Conservation (phyloP, 2,329 filamentous ascomycete species). For the Dactylellina parvicollis region DNA sequence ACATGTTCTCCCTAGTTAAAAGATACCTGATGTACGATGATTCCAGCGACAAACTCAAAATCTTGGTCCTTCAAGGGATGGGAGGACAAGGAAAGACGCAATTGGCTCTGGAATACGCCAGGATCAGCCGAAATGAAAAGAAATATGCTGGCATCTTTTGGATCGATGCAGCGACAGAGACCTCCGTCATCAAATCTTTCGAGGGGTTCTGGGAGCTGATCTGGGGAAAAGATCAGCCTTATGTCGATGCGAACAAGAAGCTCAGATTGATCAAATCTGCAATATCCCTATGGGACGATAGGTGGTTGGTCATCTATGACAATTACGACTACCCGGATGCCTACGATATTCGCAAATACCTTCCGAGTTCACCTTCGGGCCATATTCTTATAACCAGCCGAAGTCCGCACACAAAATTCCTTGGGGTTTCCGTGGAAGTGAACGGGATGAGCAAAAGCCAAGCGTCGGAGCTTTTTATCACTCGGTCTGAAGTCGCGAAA, state of each 20-base stretch:
- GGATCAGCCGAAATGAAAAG: not conserved
- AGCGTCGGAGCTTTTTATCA: not conserved
- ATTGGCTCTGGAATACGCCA: not conserved
- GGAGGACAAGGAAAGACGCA: conserved; percentile 7
- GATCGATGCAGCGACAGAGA: not conserved
- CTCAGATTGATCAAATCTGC: not conserved
- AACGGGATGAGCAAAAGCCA: not conserved
- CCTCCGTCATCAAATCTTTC: not conserved
- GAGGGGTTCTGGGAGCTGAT: not conserved
- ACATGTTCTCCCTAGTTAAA: not conserved
- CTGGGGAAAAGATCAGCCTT: not conserved
- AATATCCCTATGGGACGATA: not conserved
- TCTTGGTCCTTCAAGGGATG: conserved; percentile 5
- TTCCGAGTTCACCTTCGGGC: not conserved
- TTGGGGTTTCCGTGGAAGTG: not conserved
- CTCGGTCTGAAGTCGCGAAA: not conserved
- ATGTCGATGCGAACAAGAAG: not conserved
- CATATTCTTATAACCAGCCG: not conserved
- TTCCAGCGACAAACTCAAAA: not conserved
- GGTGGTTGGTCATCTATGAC: not conserved
- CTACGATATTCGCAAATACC: not conserved
- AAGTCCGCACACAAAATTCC: not conserved
- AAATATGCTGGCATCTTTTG: conserved; percentile 6
- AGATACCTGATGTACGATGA: not conserved
- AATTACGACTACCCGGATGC: not conserved